These are phyloP conservation scores for Talaromyces sp. DNA, from an alignment of 2,329 filamentous ascomycete genomes.

Conservation along the genomic window DNA sequence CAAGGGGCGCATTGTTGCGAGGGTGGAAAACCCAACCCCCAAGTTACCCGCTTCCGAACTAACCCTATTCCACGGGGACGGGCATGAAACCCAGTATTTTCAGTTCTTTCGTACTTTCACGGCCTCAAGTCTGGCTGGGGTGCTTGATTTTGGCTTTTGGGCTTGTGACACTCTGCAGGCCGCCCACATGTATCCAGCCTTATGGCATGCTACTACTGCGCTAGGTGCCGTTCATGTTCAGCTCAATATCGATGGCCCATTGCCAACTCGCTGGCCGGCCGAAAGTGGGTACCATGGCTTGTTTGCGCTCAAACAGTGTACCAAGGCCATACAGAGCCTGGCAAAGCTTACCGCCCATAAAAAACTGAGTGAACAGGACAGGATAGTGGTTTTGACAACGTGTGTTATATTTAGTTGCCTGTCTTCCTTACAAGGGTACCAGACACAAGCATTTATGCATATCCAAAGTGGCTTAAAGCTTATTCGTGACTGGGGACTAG, in stretches of 20 bases:
- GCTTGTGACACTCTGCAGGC: background rate
- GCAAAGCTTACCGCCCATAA: background rate
- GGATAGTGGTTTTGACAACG: background rate
- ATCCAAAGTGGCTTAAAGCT: background rate
- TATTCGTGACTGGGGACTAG: background rate
- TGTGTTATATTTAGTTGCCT: constrained; percentile 1
- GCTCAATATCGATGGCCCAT: background rate
- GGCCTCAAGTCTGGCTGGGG: background rate
- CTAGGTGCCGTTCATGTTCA: background rate
- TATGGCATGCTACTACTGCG: constrained; percentile 2
- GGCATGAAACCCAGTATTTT: background rate
- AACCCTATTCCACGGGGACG: background rate
- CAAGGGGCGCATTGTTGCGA: background rate
- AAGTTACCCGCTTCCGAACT: background rate
- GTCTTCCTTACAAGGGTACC: background rate
- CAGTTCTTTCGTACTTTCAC: constrained; percentile 2
- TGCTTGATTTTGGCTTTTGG: constrained; percentile 2
- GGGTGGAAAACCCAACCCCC: background rate
- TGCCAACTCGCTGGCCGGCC: background rate
- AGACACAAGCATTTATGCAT: background rate
- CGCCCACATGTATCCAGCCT: background rate
- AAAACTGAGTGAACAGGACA: background rate
- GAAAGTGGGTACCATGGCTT: background rate
- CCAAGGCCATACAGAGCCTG: background rate
- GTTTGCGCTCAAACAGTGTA: constrained; percentile 1